phyloP scores from a whole-genome alignment of 2,329 filamentous ascomycete genomes.

The Arthrinium phaeospermum region DNA sequence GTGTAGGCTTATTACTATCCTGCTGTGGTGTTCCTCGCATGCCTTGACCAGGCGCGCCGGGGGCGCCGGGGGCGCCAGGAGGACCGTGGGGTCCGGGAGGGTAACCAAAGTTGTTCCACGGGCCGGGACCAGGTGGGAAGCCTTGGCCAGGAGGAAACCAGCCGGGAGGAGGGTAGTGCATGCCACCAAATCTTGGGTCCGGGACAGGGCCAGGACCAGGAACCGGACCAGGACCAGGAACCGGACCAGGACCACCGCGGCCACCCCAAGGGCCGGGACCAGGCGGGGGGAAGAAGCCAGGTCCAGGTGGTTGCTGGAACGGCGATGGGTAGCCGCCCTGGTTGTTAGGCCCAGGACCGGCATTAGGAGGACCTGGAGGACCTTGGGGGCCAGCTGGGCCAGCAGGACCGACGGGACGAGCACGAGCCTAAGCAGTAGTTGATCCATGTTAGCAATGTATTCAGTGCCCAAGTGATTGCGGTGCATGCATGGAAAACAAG shows the following conservation, averaged over 20 bases:
- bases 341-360: constrained; percentile 32
- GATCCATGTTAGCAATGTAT: neutral
- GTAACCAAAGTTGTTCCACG: constrained; percentile 64
- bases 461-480: neutral
- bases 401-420: constrained; percentile 39
- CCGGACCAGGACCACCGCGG: constrained; percentile 46
- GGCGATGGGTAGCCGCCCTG: constrained; percentile 49
- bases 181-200: constrained; percentile 71
- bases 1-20: constrained; percentile 57
- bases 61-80: constrained; percentile 36
- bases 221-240: constrained; percentile 45
- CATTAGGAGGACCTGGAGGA: constrained; percentile 28
- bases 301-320: constrained; percentile 44
- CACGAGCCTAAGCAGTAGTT: constrained; percentile 40
- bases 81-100: constrained; percentile 59
- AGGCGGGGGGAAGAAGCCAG: constrained; percentile 56
- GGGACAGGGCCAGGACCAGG: constrained; percentile 66
- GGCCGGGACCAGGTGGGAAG: constrained; percentile 69
- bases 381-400: constrained; percentile 27
- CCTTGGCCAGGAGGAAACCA: constrained; percentile 82
- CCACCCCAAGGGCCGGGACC: constrained; percentile 61
- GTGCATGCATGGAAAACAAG: constrained; percentile 17
- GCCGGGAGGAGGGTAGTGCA: constrained; percentile 79
- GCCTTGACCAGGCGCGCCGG: constrained; percentile 38
- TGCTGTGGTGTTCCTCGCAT: constrained; percentile 42